phyloP scores from a whole-genome alignment of 257 asterid genomes.

The Solanum infundibuliforme region DNA sequence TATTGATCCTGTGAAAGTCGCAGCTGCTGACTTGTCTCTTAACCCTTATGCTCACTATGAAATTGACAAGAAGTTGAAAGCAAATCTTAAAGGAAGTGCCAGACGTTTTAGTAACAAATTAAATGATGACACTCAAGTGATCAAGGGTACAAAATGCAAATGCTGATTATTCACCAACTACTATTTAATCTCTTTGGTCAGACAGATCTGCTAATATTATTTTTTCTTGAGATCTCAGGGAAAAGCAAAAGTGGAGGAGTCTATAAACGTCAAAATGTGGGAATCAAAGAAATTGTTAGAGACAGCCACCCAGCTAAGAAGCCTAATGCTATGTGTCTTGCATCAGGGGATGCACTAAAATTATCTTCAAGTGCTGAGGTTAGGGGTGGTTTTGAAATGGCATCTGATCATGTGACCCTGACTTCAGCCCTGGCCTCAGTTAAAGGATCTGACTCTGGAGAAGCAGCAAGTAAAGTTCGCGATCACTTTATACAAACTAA shows the following conservation, averaged over 20 bases:
- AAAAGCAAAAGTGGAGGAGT: conserved; percentile 29
- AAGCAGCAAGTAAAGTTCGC: conserved; percentile 4
- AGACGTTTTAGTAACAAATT: conserved; percentile 16
- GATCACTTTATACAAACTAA: not conserved
- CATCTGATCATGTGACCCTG: conserved; percentile 4
- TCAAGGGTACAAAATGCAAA: conserved; percentile 11
- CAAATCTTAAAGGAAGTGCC: conserved; percentile 13
- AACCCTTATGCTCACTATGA: conserved; percentile 33
- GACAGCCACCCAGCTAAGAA: conserved; percentile 8
- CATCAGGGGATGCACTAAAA: conserved; percentile 14
- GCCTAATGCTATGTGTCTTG: not conserved
- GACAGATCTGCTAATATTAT: conserved; percentile 14
- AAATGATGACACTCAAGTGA: conserved; percentile 24
- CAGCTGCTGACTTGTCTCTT: conserved; percentile 40
- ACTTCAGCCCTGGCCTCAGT: conserved; percentile 2
- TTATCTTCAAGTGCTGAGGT: conserved; percentile 6
- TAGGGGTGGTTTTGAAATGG: conserved; percentile 9
- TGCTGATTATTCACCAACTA: not conserved
- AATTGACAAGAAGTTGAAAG: conserved; percentile 26
- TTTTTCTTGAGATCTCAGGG: conserved; percentile 13
- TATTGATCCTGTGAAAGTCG: conserved; percentile 35
- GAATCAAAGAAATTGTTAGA: conserved; percentile 36
- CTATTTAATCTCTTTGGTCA: not conserved
- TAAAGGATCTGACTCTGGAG: conserved; percentile 8
- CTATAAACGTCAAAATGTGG: conserved; percentile 32